Evolutionary conservation across 805 yeast genomes (phyloP).

Genomic region (Grigorovia transvaalensis): DNA sequence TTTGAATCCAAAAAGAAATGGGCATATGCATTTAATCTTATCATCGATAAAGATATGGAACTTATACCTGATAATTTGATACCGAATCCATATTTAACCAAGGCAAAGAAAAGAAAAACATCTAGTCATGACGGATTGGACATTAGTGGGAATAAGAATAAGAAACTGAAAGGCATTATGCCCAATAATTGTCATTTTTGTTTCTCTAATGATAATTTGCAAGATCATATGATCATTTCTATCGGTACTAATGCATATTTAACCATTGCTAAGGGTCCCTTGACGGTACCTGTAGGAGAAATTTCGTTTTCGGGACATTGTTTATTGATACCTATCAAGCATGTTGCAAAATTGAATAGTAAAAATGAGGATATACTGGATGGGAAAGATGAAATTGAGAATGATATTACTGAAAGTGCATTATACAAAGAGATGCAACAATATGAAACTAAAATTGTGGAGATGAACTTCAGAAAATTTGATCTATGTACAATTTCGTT

Average conservation of each 20-base stretch:
- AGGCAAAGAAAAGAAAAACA: constrained; percentile 2
- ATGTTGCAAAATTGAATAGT: constrained; percentile 39
- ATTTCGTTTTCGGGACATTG: constrained; percentile 70
- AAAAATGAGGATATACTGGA: constrained; percentile 10
- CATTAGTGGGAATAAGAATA: not conserved
- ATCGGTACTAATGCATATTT: constrained; percentile 58
- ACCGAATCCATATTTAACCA: constrained; percentile 8
- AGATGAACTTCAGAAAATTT: constrained; percentile 36
- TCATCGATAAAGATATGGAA: constrained; percentile 21
- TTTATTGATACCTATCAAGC: constrained; percentile 69
- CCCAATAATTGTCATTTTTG: constrained; percentile 75
- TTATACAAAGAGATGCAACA: constrained; percentile 35
- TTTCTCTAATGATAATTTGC: constrained; percentile 65
- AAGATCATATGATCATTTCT: constrained; percentile 69
- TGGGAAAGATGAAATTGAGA: not conserved
- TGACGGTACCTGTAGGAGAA: constrained; percentile 42
- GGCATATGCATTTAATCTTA: constrained; percentile 60
- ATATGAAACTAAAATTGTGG: constrained; percentile 39
- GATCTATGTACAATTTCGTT: constrained; percentile 49
- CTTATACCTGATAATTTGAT: constrained; percentile 14
- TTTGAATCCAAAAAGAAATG: constrained; percentile 50
- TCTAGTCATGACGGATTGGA: not conserved
- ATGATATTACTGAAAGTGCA: constrained; percentile 4
- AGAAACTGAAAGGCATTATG: constrained; percentile 31
- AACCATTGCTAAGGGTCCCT: constrained; percentile 80